Base-by-base conservation (phyloP, 805 yeast genomes). In the Candida xyloterini region DNA sequence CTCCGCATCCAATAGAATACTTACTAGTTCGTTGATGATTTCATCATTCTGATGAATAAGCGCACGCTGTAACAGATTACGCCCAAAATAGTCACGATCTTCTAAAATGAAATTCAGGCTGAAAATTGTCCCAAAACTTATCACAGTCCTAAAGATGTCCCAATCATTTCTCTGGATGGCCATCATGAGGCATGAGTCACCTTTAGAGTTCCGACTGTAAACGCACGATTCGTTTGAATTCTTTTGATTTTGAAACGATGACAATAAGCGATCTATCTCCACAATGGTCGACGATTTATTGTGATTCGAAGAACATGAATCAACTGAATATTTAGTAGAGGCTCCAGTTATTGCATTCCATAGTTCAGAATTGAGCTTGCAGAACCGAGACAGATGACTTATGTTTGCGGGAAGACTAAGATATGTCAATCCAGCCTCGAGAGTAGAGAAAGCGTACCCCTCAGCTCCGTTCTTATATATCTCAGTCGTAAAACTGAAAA, bases 401-500 rank as follows among this genome's bases (percentile, higher is more conserved):
- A 63, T 32, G 33, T 71, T 72, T 9, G 56, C 58, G 5, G 45
- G 38, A 26, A 70, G 62, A 24, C 62, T 62, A n/a, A 88, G 66
- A 53, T 83, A 91, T 40, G 66, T 76, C 7, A 87, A 53, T 0
- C 86, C 95, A 0, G 89, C 95, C 51, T 89, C 95, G 30, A 89
- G 67, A 5, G 95, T 87, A 31, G 95, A 82, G 10, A 88, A 49
- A 1, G 89, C 81, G 57, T 91, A 91, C 9, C 86, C 95, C 22
- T 75, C 59, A 16, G 76, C 67, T 0, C 96, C 96, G 3, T 68
- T 55, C 29, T 70, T 76, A 7, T 68, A 53, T 27, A 68, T 69
- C n/a, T 61, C 63, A 26, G 60, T 60, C 0, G 53, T 47, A 2
- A 64, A 65, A 15, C 81, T 71, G 53, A 83, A 87, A 27, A 71